phyloP scores from a whole-genome alignment of 192 early-diverging fungal genomes.

The Backusella luteola region DNA sequence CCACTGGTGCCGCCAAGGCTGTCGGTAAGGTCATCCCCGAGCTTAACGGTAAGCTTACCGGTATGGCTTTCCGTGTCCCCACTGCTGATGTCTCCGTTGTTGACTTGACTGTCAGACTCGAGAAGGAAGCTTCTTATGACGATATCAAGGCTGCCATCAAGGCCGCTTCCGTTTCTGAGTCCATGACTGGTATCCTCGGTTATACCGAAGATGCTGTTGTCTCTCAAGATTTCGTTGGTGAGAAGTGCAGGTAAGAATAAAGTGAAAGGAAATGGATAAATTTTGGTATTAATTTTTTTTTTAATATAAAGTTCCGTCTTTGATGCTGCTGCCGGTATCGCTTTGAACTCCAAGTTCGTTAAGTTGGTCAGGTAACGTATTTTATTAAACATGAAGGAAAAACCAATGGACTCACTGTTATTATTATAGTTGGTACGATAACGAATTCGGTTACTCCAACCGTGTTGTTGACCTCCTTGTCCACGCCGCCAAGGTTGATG shows the following conservation, averaged over 20 bases:
- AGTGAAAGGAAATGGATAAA: background rate
- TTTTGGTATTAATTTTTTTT: slow-evolving; percentile 25
- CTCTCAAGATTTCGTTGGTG: slow-evolving; percentile 92
- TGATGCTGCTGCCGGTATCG: slow-evolving; percentile 95
- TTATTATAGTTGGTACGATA: slow-evolving; percentile 84
- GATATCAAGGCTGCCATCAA: slow-evolving; percentile 88
- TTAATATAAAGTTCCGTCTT: slow-evolving; percentile 75
- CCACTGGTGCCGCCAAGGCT: slow-evolving; percentile 98
- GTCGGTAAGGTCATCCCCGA: slow-evolving; percentile 96
- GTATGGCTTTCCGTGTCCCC: slow-evolving; percentile 98
- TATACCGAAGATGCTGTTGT: slow-evolving; percentile 96
- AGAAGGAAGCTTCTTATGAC: slow-evolving; percentile 88
- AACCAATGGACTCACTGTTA: slow-evolving; percentile 27
- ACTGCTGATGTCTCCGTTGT: slow-evolving; percentile 95
- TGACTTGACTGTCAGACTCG: slow-evolving; percentile 91
- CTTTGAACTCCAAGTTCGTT: slow-evolving; percentile 90
- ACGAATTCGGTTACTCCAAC: slow-evolving; percentile 88
- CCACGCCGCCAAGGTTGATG: slow-evolving; percentile 55
- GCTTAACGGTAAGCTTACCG: slow-evolving; percentile 95
- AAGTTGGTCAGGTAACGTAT: slow-evolving; percentile 68
- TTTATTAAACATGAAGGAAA: slow-evolving; percentile 43
- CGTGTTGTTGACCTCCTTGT: slow-evolving; percentile 86
- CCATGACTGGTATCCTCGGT: slow-evolving; percentile 85
- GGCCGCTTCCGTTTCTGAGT: slow-evolving; percentile 68
- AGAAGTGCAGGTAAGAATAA: slow-evolving; percentile 60